These are phyloP conservation scores for Pseudozyma hubeiensis DNA, from an alignment of 1,284 basidiomycete species.

Conservation along the genomic window DNA sequence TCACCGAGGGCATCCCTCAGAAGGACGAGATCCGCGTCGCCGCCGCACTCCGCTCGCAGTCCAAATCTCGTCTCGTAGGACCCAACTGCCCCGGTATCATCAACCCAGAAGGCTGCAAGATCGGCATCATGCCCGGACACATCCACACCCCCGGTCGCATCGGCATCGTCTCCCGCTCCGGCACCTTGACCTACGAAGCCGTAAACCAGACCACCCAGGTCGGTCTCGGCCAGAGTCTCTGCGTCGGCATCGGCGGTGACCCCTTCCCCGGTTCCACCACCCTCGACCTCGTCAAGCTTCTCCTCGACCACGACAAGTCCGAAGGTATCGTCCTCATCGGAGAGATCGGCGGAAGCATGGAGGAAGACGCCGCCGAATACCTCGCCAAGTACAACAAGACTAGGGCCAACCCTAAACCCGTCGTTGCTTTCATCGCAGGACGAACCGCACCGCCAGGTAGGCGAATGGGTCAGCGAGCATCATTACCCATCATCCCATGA, in stretches of 20 bases:
- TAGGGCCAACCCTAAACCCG: conserved; percentile 87
- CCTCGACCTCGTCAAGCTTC: conserved; percentile 96
- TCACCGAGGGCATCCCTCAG: conserved; percentile 69
- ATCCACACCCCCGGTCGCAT: conserved; percentile 91
- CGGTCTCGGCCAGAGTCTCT: conserved; percentile 95
- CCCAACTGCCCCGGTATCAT: conserved; percentile 99
- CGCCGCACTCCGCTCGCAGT: conserved; percentile 92
- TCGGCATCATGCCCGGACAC: conserved; percentile 99
- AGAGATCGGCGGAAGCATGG: conserved; percentile 99
- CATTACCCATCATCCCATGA: neutral
- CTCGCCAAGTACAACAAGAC: conserved; percentile 93
- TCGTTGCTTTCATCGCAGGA: conserved; percentile 97
- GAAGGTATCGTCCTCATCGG: conserved; percentile 95
- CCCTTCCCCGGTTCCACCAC: conserved; percentile 97
- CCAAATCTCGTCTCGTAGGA: conserved; percentile 83
- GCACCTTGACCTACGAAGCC: conserved; percentile 67
- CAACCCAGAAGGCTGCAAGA: conserved; percentile 94
- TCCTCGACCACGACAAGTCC: conserved; percentile 83
- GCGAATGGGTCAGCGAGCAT: conserved; percentile 93
- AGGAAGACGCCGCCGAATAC: conserved; percentile 98
- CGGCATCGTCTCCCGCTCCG: conserved; percentile 81
- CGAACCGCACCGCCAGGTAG: conserved; percentile 93
- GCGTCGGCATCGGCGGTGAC: conserved; percentile 97
- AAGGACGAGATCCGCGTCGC: conserved; percentile 75
- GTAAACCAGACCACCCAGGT: conserved; percentile 88